Evolutionary conservation across 768 basidiomycete genomes (phyloP), one percentile per base, ranked within the genome.

Genomic region (Basidioascus undulatus): DNA sequence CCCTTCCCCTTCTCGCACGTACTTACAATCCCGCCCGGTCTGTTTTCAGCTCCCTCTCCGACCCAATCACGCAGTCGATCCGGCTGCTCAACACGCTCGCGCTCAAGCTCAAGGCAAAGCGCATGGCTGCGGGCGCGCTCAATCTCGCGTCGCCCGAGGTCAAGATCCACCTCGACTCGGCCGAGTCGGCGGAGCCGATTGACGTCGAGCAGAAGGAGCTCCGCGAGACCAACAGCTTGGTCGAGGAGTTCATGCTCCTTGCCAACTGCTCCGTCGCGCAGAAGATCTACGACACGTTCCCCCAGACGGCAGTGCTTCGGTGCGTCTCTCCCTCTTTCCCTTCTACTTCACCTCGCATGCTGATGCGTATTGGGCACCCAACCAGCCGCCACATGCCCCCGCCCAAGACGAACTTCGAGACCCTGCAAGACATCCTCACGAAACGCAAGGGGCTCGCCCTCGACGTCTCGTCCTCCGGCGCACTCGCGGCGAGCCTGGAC

Each of bases 231-330:
- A 96, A 96, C 55, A 84, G 80, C 47, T 62, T 96, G 6, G 92
- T 96, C 2, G 92, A 98, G 58, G 92, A 96, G 57, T 94, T 98
- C 60, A 98, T 98, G 92, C 62, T 98, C 47, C 72, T 98, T 44
- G 89, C 92, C 6, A 98, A 96, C 51, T 78, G 89, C 50, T 81
- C 76, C 48, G 92, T 94, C 1, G 89, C 92, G 6, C 59, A 62
- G 49, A 80, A 77, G 59, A 94, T 92, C 13, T 78, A 89, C 53
- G 81, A 89, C 51, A 74, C 76, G 0, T 98, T 87, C 64, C 89
- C 92, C 1, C 79, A 83, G 55, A 96, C 89, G 2, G 82, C 87
- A 3, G 87, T 98, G 0, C 61, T 96, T 39, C 68, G 86, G 76
- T 80, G 32, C 28, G 58, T 44, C 24, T 41, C 9, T 28, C 25